Base-by-base conservation (phyloP, 345 rosid species). In the Litchi chinensis region DNA sequence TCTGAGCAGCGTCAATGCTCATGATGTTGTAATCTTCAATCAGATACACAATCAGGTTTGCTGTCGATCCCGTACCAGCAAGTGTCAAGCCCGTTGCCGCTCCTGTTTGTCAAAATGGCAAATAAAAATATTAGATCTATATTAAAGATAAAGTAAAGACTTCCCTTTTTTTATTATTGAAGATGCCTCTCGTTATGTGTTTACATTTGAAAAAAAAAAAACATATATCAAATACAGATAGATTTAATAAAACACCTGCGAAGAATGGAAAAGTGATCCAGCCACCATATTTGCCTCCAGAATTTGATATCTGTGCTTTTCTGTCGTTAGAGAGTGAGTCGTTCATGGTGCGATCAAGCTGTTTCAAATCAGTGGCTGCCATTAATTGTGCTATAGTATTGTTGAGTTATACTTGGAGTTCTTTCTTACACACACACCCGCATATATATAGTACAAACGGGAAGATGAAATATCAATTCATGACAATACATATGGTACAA, bases 241-340 rank as follows among this genome's bases (percentile, higher is more conserved):
- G 44, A 41, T 41, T 41, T 6, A 41, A 8, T 41, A 69, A 44
- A 54, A 32, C 37, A 90, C 92, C 92, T 15, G 76, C 65, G 12
- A 87, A 74, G 86, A 89, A 91, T 15, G 90, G 89, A 63, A 86
- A 82, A 52, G 94, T 88, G 43, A 81, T 70, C 94, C 90, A 89
- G 65, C 84, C 83, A 26, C 88, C 91, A 39, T 63, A 77, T 50
- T 87, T 85, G 6, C 69, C 21, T 15, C 39, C 59, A 0, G 84
- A 59, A 39, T 67, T 79, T 9, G 71, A 72, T 12, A 22, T 44
- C 72, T 57, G 76, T 41, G 68, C 73, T 57, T 81, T 77, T 22
- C 48, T 68, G 71, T 67, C 71, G 18, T 1, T 6, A 37, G 69
- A 37, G 21, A 28, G 0, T 15, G 69, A 32, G 37, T 3, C 26